Evolutionary conservation across 2,329 filamentous ascomycete species (phyloP).

Genomic region (Fusarium dimerum): DNA sequence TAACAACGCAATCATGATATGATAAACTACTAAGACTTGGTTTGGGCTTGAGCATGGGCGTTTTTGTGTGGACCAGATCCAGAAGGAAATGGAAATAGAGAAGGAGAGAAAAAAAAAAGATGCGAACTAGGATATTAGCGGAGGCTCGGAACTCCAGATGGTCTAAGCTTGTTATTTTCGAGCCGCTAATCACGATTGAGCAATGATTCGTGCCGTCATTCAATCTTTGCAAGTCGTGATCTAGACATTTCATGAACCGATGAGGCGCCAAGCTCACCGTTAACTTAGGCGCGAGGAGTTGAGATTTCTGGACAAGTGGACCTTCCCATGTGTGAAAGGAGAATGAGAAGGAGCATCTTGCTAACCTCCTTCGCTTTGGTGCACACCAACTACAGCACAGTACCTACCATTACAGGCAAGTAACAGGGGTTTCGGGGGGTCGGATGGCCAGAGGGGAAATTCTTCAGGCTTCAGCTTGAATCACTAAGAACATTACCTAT

Average conservation of each 20-base stretch:
- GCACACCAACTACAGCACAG: no score
- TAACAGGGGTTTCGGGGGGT: not conserved
- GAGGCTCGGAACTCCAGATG: not conserved
- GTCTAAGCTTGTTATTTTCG: not conserved
- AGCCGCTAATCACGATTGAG: not conserved
- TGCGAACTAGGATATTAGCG: not conserved
- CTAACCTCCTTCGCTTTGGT: not conserved
- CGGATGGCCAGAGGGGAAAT: no score
- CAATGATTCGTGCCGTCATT: not conserved
- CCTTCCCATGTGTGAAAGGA: not conserved
- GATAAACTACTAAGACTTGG: constrained; percentile 14
- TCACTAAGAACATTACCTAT: not conserved
- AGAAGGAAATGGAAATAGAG: not conserved
- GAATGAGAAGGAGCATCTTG: not conserved
- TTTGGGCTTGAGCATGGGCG: not conserved
- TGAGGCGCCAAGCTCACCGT: not conserved
- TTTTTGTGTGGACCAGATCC: not conserved
- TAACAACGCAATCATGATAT: constrained; percentile 19
- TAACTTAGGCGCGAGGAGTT: not conserved
- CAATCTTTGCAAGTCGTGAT: not conserved
- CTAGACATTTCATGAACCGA: not conserved
- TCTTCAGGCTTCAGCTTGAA: no score
- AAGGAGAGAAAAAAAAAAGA: no score
- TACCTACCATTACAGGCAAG: no score
- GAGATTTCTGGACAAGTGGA: not conserved